phyloP scores from a whole-genome alignment of 2,329 filamentous ascomycete genomes.

The Ophiostoma sp. region DNA sequence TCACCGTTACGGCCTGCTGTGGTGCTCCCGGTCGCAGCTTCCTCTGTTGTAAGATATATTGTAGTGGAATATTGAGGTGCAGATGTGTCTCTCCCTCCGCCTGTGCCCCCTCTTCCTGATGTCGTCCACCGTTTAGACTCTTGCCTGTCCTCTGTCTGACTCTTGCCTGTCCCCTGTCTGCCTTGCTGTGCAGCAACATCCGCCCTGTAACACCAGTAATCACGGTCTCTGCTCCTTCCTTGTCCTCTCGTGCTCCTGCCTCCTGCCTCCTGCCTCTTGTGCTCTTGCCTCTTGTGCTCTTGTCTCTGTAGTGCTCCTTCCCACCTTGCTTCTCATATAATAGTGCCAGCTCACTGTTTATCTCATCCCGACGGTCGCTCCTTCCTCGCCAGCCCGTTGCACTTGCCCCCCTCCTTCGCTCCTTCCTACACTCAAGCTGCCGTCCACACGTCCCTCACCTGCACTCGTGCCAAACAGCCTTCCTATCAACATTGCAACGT shows the following conservation, averaged over 20 bases:
- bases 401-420: neutral
- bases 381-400: slow-evolving; percentile 2
- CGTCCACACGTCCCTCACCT: neutral
- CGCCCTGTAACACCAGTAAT: too few species aligned
- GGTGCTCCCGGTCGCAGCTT: slow-evolving; percentile 1
- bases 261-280: too few species aligned
- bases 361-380: neutral
- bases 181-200: too few species aligned
- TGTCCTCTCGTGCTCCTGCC: neutral
- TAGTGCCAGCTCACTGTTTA: neutral
- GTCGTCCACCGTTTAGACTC: neutral
- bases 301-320: neutral
- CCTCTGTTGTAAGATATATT: neutral
- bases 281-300: too few species aligned
- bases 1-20: neutral
- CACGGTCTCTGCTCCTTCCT: neutral
- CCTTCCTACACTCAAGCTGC: neutral
- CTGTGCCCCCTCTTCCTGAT: neutral
- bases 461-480: neutral
- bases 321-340: too few species aligned
- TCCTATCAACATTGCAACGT: neutral
- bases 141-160: neutral
- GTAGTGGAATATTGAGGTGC: too few species aligned
- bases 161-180: neutral
- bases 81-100: neutral